Evolutionary conservation across 2,329 filamentous ascomycete genomes (phyloP).

Genomic region (Cytospora paraplurivora): DNA sequence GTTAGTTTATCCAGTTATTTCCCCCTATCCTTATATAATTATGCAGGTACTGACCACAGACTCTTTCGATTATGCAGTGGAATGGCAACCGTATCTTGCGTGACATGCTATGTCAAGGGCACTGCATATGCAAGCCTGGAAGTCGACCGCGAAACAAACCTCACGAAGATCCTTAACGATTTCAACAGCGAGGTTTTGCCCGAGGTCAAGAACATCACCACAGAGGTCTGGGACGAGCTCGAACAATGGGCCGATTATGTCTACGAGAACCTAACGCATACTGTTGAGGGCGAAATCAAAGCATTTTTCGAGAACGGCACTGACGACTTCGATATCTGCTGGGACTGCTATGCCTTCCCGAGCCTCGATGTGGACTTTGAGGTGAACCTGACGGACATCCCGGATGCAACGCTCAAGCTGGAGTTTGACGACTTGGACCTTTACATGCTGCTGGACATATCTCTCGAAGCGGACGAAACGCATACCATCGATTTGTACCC

Average conservation of each 20-base stretch:
- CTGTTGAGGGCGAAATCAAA: slow-evolving; percentile 33
- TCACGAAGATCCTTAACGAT: slow-evolving; percentile 38
- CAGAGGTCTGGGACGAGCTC: slow-evolving; percentile 11
- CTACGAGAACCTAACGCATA: slow-evolving; percentile 35
- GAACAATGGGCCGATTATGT: slow-evolving; percentile 37
- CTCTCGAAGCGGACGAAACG: slow-evolving; percentile 43
- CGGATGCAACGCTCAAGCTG: slow-evolving; percentile 46
- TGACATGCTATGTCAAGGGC: slow-evolving; percentile 54
- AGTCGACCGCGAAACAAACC: slow-evolving; percentile 46
- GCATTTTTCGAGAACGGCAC: slow-evolving; percentile 34
- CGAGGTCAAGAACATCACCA: slow-evolving; percentile 41
- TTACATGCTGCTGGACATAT: slow-evolving; percentile 51
- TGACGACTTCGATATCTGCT: slow-evolving; percentile 36
- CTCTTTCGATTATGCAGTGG: background rate
- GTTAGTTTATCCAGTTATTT: slow-evolving; percentile 29
- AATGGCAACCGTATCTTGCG: slow-evolving; percentile 47
- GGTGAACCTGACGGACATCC: slow-evolving; percentile 46
- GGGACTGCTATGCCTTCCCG: slow-evolving; percentile 39
- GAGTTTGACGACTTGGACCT: slow-evolving; percentile 55
- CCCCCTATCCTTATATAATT: background rate
- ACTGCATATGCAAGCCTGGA: slow-evolving; percentile 46
- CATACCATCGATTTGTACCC: slow-evolving; percentile 54
- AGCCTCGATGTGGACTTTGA: slow-evolving; percentile 47
- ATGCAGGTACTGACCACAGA: slow-evolving; percentile 1
- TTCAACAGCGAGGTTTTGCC: slow-evolving; percentile 38